These are phyloP conservation scores for Pugionium dolabratum DNA, from an alignment of 345 rosid species.

Conservation along the genomic window DNA sequence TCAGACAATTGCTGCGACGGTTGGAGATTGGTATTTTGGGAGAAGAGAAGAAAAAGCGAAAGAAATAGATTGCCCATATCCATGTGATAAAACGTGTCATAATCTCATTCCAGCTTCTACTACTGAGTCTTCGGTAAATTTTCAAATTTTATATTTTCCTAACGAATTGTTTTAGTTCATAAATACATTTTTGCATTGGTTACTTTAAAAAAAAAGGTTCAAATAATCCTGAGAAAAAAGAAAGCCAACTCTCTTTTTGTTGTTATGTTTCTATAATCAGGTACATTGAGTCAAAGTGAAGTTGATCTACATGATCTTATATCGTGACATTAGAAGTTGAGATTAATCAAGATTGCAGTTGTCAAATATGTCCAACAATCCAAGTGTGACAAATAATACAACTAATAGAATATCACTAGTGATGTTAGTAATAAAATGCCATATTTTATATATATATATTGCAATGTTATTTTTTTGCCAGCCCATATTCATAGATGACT, in stretches of 20 bases:
- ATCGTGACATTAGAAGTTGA: constrained; percentile 13
- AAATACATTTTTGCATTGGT: too few species aligned
- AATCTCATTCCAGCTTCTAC: constrained; percentile 55
- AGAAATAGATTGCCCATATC: constrained; percentile 75
- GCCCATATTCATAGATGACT: too few species aligned
- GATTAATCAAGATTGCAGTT: background rate
- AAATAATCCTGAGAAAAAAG: background rate
- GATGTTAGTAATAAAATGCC: background rate
- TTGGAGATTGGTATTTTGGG: constrained; percentile 90
- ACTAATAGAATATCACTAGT: background rate
- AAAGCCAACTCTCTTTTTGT: too few species aligned
- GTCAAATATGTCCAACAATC: background rate
- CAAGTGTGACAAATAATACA: background rate
- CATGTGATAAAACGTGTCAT: constrained; percentile 73
- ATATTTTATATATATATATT: background rate
- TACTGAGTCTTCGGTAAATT: constrained; percentile 35
- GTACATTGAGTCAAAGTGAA: constrained; percentile 21
- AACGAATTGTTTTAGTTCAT: too few species aligned
- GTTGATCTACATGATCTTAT: constrained; percentile 12
- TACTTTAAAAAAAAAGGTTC: background rate
- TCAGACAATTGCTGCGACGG: constrained; percentile 80
- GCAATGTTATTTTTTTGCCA: background rate
- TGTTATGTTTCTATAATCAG: constrained; percentile 16
- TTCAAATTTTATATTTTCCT: background rate
- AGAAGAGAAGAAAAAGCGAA: constrained; percentile 46